Conservation (phyloP, 306 rosid species). For the Prunus campanulata region DNA sequence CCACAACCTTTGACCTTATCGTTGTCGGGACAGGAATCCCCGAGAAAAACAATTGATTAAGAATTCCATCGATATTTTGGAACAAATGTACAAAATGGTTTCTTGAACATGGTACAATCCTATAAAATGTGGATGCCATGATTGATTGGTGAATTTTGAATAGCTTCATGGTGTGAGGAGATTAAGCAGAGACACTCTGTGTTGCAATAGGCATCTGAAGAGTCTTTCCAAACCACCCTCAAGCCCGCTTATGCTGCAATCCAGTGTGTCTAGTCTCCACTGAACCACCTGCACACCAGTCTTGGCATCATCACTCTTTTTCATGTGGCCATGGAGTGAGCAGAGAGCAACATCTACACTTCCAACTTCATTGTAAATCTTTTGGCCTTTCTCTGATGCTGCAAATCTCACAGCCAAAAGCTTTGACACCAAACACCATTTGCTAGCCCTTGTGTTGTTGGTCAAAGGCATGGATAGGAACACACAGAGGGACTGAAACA, state of each 20-base stretch:
- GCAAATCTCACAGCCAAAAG: slow-evolving; percentile 29
- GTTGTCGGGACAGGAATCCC: slow-evolving; percentile 73
- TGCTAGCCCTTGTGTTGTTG: slow-evolving; percentile 33
- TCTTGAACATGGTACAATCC: background rate
- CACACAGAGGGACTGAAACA: slow-evolving; percentile 39
- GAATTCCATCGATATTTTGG: background rate
- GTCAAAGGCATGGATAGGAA: slow-evolving; percentile 50
- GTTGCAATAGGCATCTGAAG: slow-evolving; percentile 62
- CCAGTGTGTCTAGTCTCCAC: slow-evolving; percentile 43
- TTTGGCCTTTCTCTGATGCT: slow-evolving; percentile 38
- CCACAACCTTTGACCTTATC: slow-evolving; percentile 63
- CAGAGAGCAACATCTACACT: slow-evolving; percentile 40
- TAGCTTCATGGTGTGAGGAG: slow-evolving; percentile 46
- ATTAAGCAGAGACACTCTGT: slow-evolving; percentile 74
- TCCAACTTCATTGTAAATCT: slow-evolving; percentile 39
- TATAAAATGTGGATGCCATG: slow-evolving; percentile 14
- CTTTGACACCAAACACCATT: slow-evolving; percentile 50
- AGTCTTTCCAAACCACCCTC: slow-evolving; percentile 55
- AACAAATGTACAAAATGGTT: slow-evolving; percentile 1
- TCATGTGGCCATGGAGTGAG: slow-evolving; percentile 38
- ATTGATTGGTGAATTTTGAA: background rate
- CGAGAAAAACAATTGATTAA: background rate
- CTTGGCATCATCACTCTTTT: slow-evolving; percentile 22
- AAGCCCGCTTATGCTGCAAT: slow-evolving; percentile 37
- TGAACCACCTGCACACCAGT: slow-evolving; percentile 43